Conservation (phyloP, 176 grass and related monocot genomes). For the Rhynchospora pubera region DNA sequence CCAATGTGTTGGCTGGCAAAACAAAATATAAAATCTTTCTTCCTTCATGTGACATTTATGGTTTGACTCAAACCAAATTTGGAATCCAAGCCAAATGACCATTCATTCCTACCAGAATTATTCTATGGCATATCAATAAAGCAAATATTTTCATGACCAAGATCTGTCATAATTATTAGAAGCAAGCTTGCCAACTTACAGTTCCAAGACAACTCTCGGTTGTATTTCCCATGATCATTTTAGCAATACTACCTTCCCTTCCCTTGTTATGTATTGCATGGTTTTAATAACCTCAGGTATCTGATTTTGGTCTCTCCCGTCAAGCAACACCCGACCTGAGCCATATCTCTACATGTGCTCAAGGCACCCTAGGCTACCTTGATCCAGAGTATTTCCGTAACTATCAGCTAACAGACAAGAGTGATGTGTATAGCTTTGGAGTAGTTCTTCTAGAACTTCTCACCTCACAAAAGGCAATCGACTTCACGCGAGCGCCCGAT, state of each 20-base stretch:
- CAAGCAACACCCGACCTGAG: conserved; percentile 38
- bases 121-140: not conserved
- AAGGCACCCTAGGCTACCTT: conserved; percentile 16
- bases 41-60: not conserved
- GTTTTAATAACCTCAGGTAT: conserved; percentile 11
- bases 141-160: too few species aligned
- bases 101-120: not conserved
- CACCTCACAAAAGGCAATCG: conserved; percentile 52
- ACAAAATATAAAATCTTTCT: not conserved
- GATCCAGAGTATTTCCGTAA: conserved; percentile 17
- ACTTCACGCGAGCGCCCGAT: conserved; percentile 32
- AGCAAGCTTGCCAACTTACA: not conserved
- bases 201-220: not conserved
- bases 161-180: not conserved
- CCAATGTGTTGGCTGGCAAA: not conserved
- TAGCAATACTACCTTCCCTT: too few species aligned
- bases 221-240: too few species aligned
- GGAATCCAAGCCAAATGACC: not conserved
- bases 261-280: too few species aligned
- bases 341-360: conserved; percentile 16
- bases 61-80: not conserved
- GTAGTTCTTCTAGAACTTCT: conserved; percentile 21
- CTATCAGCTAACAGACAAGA: conserved; percentile 9
- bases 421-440: conserved; percentile 21
- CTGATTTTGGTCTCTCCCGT: conserved; percentile 56